Base-by-base conservation (phyloP, 2,329 filamentous ascomycete genomes). In the Pseudopithomyces maydicus region DNA sequence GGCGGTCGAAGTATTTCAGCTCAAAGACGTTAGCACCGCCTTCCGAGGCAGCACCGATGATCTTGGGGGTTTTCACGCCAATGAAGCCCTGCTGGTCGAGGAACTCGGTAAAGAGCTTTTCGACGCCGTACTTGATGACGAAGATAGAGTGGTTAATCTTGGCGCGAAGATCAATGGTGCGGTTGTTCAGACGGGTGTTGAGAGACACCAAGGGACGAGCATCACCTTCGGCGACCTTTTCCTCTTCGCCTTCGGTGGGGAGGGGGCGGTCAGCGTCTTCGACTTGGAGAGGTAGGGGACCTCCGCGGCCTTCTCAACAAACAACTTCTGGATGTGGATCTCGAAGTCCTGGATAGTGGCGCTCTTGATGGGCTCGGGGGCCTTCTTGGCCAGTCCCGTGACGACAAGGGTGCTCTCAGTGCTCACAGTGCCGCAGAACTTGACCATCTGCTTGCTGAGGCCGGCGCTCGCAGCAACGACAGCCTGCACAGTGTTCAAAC, bases 21-120 rank as follows among this genome's bases (percentile, higher is more conserved):
- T 89, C 84, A 77, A 99, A 98, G 39, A 98, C 94, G 73, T 94
- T 96, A 65, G 88, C 88, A 63, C 95, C 95, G 69, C 95, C 94
- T 79, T 99, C 95, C 3, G 92, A 95, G 4, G 95, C 90, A 14
- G 94, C 90, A 48, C 90, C 93, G 54, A 96, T 91, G 42, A 99
- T 82, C 75, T 92, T 94, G 10, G 95, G 92, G 1, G 93, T 90
- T 75, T 97, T 91, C 70, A 97, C 92, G 75, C 91, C 86, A 62
- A 89, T 87, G 76, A 97, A 96, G 52, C 87, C 85, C 57, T 85
- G 85, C 63, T 85, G 82, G 58, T 88, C 83, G 65, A 97, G 88
- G 76, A 93, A 98, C 66, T 92, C 88, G 56, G 84, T 81, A 77
- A 96, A 96, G 12, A 95, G 82, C 59, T 85, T 82, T 58, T 85